A percentile compares a stretch with the other conserved stretches of the same genome.
Conservation (phyloP, 441 rosid species). For the Bocquillonia castaneifolia region DNA sequence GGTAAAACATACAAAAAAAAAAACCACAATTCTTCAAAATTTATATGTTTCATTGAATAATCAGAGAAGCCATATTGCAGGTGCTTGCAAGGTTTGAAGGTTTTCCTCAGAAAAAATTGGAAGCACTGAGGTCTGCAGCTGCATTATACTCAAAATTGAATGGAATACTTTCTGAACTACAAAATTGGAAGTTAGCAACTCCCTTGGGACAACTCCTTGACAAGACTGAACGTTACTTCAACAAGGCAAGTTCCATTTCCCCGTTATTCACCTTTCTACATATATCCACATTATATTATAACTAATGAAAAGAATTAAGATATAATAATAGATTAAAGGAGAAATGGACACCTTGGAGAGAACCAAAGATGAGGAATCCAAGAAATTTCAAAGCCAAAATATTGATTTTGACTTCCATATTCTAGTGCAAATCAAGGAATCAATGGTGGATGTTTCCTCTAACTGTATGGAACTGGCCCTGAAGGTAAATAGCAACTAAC, state of each 20-base stretch:
- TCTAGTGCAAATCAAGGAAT: slow-evolving; percentile 73
- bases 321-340: slow-evolving; percentile 50
- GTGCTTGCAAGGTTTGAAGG: slow-evolving; percentile 81
- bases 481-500: slow-evolving; percentile 39
- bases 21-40: not conserved
- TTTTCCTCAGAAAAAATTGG: slow-evolving; percentile 73
- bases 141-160: slow-evolving; percentile 56
- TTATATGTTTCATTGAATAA: not conserved
- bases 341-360: slow-evolving; percentile 69
- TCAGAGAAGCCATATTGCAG: slow-evolving; percentile 27
- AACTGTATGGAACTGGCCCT: slow-evolving; percentile 85
- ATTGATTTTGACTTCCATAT: slow-evolving; percentile 73
- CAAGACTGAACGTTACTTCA: slow-evolving; percentile 64
- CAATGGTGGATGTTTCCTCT: slow-evolving; percentile 88
- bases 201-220: slow-evolving; percentile 66
- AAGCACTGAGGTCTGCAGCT: slow-evolving; percentile 65
- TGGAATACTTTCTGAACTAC: slow-evolving; percentile 50
- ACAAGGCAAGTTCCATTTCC: slow-evolving; percentile 41
- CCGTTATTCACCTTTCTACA: not conserved
- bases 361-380: slow-evolving; percentile 82
- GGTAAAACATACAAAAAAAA: slow-evolving; percentile 14
- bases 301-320: not conserved
- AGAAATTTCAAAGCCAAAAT: slow-evolving; percentile 65
- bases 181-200: slow-evolving; percentile 54
- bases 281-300: not conserved